Conservation (phyloP, 2,329 filamentous ascomycete species). For the Beauveria medogensis region DNA sequence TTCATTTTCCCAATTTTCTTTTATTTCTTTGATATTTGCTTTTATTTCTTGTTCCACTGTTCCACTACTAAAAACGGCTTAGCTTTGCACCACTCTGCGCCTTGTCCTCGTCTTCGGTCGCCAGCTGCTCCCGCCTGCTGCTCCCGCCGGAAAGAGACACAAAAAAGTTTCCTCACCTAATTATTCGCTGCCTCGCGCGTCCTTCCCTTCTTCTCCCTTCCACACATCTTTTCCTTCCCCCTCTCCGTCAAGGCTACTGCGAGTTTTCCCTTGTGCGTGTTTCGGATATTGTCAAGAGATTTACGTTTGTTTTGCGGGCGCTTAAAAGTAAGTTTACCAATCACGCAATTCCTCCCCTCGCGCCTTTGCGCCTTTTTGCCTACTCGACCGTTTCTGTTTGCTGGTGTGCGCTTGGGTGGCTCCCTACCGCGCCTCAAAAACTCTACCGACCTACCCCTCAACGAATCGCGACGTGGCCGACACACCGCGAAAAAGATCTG, state of each 20-base stretch:
- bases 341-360: neutral
- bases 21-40: neutral
- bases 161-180: constrained; percentile 25
- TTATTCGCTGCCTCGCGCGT: constrained; percentile 8
- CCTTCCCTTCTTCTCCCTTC: constrained; percentile 14
- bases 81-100: neutral
- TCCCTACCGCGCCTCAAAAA: constrained; percentile 12
- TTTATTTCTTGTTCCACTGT: neutral
- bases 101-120: neutral
- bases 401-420: constrained; percentile 15
- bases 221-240: constrained; percentile 24
- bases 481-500: neutral
- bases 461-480: constrained; percentile 8
- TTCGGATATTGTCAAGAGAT: constrained; percentile 35
- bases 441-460: constrained; percentile 14
- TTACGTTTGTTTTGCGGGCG: constrained; percentile 42
- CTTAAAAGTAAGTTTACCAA: constrained; percentile 42
- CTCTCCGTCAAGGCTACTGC: constrained; percentile 27
- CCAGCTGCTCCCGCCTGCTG: neutral
- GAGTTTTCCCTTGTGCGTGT: constrained; percentile 40
- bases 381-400: constrained; percentile 15
- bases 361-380: constrained; percentile 10
- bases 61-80: neutral
- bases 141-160: constrained; percentile 15
- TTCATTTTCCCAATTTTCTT: neutral